A percentile compares a stretch with the other conserved stretches of the same genome.
Evolutionary conservation across 2,329 filamentous ascomycete genomes (phyloP).

Genomic region (Byssochlamys sp.): DNA sequence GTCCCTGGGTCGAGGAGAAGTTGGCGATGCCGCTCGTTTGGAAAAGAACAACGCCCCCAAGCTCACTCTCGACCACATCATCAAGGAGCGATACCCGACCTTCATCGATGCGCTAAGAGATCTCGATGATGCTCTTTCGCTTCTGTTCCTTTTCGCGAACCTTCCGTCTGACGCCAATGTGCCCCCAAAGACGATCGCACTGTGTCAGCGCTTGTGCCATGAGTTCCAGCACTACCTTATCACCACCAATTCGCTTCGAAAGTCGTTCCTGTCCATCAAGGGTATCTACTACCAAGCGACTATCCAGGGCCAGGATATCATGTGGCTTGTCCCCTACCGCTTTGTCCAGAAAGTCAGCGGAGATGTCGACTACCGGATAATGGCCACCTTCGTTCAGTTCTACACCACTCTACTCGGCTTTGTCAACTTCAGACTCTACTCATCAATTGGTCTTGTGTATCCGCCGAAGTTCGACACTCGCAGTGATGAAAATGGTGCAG

Average conservation of each 20-base stretch:
- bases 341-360: constrained; percentile 91
- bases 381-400: constrained; percentile 98
- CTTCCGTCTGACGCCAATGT: constrained; percentile 82
- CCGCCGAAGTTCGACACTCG: constrained; percentile 83
- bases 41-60: constrained; percentile 85
- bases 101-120: constrained; percentile 91
- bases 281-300: constrained; percentile 98
- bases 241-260: constrained; percentile 76
- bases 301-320: constrained; percentile 89
- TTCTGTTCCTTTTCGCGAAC: constrained; percentile 96
- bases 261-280: constrained; percentile 97
- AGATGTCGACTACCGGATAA: constrained; percentile 96
- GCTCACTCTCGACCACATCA: constrained; percentile 89
- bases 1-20: constrained; percentile 83
- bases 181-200: constrained; percentile 87
- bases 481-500: constrained; percentile 81
- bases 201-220: constrained; percentile 82
- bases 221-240: constrained; percentile 99
- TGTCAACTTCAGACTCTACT: constrained; percentile 92
- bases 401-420: constrained; percentile 95
- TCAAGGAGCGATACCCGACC: constrained; percentile 95
- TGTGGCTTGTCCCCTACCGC: constrained; percentile 95
- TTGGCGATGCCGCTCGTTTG: constrained; percentile 74
- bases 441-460: constrained; percentile 81
- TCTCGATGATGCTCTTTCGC: constrained; percentile 89